Conservation (phyloP, 2,329 filamentous ascomycete species). For the Phialophora expanda region DNA sequence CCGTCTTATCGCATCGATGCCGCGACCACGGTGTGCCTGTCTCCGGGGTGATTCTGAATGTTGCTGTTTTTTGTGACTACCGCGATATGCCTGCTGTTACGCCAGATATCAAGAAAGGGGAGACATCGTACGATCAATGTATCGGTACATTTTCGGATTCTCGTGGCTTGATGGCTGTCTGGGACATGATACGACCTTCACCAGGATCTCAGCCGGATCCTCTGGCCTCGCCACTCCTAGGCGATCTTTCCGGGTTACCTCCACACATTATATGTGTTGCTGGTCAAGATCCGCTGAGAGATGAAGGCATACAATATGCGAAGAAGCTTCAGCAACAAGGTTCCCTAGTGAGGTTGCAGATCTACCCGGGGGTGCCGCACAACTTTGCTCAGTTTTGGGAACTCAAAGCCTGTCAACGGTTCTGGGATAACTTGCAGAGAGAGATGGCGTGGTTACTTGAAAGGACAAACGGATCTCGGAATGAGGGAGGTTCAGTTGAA, state of each 20-base stretch:
- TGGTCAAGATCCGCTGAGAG: conserved; percentile 58
- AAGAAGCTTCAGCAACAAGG: conserved; percentile 51
- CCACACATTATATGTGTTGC: conserved; percentile 57
- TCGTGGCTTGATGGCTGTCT: conserved; percentile 18
- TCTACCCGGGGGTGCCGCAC: conserved; percentile 53
- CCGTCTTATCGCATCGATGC: conserved; percentile 45
- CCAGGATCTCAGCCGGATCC: conserved; percentile 8
- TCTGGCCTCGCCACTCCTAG: conserved; percentile 17
- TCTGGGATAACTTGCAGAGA: conserved; percentile 1
- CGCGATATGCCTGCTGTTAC: conserved; percentile 9
- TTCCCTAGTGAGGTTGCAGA: conserved; percentile 50
- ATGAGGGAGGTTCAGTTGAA: too few species aligned
- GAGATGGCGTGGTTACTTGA: too few species aligned
- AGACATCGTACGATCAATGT: conserved; percentile 11
- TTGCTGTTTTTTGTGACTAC: conserved; percentile 21
- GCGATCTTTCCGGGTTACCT: conserved; percentile 45
- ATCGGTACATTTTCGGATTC: conserved; percentile 7
- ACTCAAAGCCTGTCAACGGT: conserved; percentile 8
- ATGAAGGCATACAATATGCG: conserved; percentile 61
- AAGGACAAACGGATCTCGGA: too few species aligned
- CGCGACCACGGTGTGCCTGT: conserved; percentile 13
- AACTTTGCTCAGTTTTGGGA: conserved; percentile 24
- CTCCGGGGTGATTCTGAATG: conserved; percentile 19
- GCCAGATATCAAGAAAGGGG: background rate
- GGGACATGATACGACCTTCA: conserved; percentile 20